phyloP scores from a whole-genome alignment of 495 filamentous ascomycete species.

The Cudoniella acicularis region DNA sequence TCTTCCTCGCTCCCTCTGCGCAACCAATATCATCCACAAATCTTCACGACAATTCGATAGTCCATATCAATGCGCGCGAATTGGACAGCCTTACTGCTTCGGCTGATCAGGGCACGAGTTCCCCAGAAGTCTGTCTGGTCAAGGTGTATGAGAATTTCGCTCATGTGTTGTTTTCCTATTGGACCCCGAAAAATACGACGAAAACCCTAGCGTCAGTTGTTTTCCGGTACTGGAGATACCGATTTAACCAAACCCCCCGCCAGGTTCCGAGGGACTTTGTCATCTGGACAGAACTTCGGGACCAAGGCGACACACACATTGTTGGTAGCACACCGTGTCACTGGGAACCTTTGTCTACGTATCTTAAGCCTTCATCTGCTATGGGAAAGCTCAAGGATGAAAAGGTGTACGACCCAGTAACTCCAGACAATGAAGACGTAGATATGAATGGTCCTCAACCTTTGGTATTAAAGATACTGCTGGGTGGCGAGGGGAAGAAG shows the following conservation, averaged over 20 bases:
- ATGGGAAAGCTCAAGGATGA: not conserved
- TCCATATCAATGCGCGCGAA: constrained; percentile 13
- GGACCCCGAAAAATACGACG: constrained; percentile 22
- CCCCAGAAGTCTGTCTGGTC: constrained; percentile 24
- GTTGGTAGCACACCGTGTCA: constrained; percentile 6
- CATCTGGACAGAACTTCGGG: not conserved
- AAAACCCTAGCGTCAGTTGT: constrained; percentile 21
- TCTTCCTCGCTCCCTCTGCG: not conserved
- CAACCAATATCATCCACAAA: not conserved
- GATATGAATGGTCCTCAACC: not conserved
- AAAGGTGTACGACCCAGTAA: not conserved
- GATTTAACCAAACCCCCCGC: constrained; percentile 4
- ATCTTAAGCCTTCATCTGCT: constrained; percentile 5
- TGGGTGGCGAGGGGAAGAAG: not conserved
- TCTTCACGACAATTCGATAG: not conserved
- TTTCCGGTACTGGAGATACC: constrained; percentile 28
- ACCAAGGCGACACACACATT: constrained; percentile 1
- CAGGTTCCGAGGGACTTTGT: constrained; percentile 4
- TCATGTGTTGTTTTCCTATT: constrained; percentile 24
- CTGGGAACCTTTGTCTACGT: constrained; percentile 11
- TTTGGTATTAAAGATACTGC: constrained; percentile 1
- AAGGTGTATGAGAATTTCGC: constrained; percentile 23
- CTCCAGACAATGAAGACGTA: not conserved
- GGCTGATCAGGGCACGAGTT: not conserved
- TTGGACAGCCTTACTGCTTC: not conserved